Conservation (phyloP, 2,329 filamentous ascomycete species). For the Colletotrichum plurivorum region DNA sequence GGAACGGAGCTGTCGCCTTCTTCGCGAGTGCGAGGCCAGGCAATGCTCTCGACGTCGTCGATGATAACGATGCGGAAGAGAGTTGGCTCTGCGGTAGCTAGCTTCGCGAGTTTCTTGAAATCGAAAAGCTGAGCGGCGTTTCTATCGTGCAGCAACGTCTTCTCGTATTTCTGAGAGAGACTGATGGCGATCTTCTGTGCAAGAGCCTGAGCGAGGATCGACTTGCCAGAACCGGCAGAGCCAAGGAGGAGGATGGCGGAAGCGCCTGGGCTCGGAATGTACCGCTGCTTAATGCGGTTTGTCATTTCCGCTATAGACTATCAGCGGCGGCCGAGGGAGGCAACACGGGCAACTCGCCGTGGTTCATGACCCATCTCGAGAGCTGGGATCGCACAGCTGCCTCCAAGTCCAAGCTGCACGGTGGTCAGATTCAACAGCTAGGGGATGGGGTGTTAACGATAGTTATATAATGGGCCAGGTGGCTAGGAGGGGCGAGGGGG, state of each 20-base stretch:
- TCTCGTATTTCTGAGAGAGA: not conserved
- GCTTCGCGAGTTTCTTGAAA: not conserved
- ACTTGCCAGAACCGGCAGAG: not conserved
- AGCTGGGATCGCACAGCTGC: not conserved
- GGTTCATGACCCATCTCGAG: not conserved
- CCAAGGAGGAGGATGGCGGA: conserved; percentile 1
- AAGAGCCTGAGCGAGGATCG: not conserved
- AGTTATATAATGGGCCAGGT: not conserved
- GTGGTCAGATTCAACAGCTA: conserved; percentile 24
- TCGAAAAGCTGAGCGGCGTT: not conserved
- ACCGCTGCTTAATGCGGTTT: not conserved
- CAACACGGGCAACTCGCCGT: not conserved
- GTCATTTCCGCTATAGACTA: not conserved
- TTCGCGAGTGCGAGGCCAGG: not conserved
- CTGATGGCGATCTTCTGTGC: conserved; percentile 10
- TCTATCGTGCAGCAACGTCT: not conserved
- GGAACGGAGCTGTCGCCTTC: not conserved
- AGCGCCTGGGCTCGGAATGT: not conserved
- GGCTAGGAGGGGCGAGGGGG: no score
- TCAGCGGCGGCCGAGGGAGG: not conserved
- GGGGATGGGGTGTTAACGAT: not conserved
- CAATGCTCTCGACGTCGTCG: not conserved
- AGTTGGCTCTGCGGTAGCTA: not conserved
- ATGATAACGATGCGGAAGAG: not conserved
- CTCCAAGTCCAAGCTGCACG: not conserved